These are phyloP conservation scores for Geotrichum candidum DNA, from an alignment of 1,139 yeast genomes.

Conservation along the genomic window DNA sequence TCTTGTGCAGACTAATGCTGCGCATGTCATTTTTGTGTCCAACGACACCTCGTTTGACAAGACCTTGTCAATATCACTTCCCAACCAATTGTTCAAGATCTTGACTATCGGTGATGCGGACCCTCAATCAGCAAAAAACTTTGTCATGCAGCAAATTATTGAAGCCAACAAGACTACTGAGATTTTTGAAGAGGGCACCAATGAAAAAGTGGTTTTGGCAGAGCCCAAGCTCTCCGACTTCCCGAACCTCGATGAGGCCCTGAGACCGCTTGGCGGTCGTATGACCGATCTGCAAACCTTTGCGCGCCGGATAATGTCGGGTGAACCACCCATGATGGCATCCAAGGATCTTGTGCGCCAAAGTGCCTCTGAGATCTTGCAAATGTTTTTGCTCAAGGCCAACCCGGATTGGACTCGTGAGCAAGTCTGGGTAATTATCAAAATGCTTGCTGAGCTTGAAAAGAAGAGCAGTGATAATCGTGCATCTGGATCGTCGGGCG, in stretches of 20 bases:
- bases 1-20: slow-evolving; percentile 68
- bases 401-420: slow-evolving; percentile 58
- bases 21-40: slow-evolving; percentile 84
- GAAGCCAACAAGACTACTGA: slow-evolving; percentile 17
- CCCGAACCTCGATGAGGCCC: slow-evolving; percentile 44
- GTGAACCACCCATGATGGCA: slow-evolving; percentile 76
- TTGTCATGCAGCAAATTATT: slow-evolving; percentile 56
- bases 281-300: slow-evolving; percentile 90
- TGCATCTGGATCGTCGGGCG: neutral
- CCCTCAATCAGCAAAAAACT: slow-evolving; percentile 59
- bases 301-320: slow-evolving; percentile 78
- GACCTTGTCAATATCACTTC: slow-evolving; percentile 57
- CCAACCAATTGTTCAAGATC: slow-evolving; percentile 79
- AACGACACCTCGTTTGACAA: slow-evolving; percentile 77
- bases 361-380: slow-evolving; percentile 82
- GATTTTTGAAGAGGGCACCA: slow-evolving; percentile 1
- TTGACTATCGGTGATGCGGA: slow-evolving; percentile 79
- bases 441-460: slow-evolving; percentile 43
- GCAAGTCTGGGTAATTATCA: slow-evolving; percentile 84
- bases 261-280: slow-evolving; percentile 85
- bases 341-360: slow-evolving; percentile 72
- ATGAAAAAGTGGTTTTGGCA: slow-evolving; percentile 10
- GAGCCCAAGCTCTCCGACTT: slow-evolving; percentile 14
- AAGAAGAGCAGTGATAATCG: neutral
- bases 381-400: slow-evolving; percentile 58